phyloP scores from a whole-genome alignment of 2,329 filamentous ascomycete genomes.

The Hymenoscyphus occultus region DNA sequence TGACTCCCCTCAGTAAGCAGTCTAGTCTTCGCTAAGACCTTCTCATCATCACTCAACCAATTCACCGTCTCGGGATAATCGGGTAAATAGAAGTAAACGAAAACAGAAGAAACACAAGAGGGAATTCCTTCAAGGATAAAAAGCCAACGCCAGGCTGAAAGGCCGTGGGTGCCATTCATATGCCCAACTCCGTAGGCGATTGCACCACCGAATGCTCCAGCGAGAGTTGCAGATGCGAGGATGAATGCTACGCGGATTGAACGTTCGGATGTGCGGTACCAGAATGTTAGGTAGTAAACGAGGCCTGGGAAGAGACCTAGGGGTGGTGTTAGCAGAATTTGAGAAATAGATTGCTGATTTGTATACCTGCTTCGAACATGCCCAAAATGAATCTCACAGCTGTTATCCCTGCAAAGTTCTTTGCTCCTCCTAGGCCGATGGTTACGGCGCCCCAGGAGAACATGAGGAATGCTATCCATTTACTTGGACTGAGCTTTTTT shows the following conservation, averaged over 20 bases:
- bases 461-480: constrained; percentile 50
- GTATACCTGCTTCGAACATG: constrained; percentile 45
- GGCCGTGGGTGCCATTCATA: constrained; percentile 30
- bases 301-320: constrained; percentile 43
- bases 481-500: constrained; percentile 46
- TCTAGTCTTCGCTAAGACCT: constrained; percentile 41
- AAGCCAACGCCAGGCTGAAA: constrained; percentile 34
- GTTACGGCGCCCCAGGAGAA: constrained; percentile 48
- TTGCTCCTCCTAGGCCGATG: constrained; percentile 45
- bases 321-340: constrained; percentile 44
- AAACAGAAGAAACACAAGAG: constrained; percentile 46
- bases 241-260: constrained; percentile 35
- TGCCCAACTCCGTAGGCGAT: constrained; percentile 34
- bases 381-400: constrained; percentile 48
- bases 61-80: constrained; percentile 48
- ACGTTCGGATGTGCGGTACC: constrained; percentile 33
- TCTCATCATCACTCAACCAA: constrained; percentile 46
- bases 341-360: constrained; percentile 38
- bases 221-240: constrained; percentile 33
- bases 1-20: constrained; percentile 43
- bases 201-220: constrained; percentile 35
- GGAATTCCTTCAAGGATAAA: constrained; percentile 35
- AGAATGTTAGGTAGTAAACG: constrained; percentile 36
- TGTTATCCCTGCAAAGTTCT: constrained; percentile 43
- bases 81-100: constrained; percentile 46